These are phyloP conservation scores for Hsuehochloa calcarea DNA, from an alignment of 176 grass and related monocot genomes.

Conservation along the genomic window DNA sequence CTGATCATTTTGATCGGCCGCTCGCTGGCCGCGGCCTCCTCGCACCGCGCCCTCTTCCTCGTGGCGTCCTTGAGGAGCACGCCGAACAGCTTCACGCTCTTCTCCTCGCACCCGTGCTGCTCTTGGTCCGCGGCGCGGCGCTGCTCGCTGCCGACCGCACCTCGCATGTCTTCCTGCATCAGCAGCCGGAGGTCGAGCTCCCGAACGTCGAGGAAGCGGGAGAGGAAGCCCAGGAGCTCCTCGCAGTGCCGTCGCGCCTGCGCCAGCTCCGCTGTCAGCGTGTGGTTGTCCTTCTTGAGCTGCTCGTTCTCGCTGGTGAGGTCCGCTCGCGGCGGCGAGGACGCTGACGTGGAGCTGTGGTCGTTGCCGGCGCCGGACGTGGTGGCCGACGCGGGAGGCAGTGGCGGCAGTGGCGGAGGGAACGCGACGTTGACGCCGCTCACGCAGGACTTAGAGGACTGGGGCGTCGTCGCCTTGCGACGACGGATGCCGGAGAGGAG, in stretches of 20 bases:
- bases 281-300: constrained; percentile 64
- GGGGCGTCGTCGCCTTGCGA: constrained; percentile 39
- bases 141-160: background rate
- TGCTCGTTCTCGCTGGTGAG: constrained; percentile 62
- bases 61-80: constrained; percentile 47
- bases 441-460: constrained; percentile 26
- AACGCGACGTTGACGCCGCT: constrained; percentile 23
- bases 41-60: constrained; percentile 44
- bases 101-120: constrained; percentile 21
- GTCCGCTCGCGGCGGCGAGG: constrained; percentile 41
- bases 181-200: constrained; percentile 52
- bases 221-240: constrained; percentile 72
- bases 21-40: constrained; percentile 41
- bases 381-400: constrained; percentile 35
- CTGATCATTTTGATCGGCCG: constrained; percentile 56
- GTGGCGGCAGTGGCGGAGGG: constrained; percentile 32
- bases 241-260: constrained; percentile 54
- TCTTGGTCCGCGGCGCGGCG: background rate
- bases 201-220: constrained; percentile 63
- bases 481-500: constrained; percentile 67
- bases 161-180: constrained; percentile 39
- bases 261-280: constrained; percentile 53
- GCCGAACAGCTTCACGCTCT: constrained; percentile 69
- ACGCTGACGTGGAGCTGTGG: constrained; percentile 56
- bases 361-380: constrained; percentile 49